Evolutionary conservation across 1,284 basidiomycete species (phyloP), one percentile per base, ranked within the genome.

Genomic region (Dichomitus squalens): DNA sequence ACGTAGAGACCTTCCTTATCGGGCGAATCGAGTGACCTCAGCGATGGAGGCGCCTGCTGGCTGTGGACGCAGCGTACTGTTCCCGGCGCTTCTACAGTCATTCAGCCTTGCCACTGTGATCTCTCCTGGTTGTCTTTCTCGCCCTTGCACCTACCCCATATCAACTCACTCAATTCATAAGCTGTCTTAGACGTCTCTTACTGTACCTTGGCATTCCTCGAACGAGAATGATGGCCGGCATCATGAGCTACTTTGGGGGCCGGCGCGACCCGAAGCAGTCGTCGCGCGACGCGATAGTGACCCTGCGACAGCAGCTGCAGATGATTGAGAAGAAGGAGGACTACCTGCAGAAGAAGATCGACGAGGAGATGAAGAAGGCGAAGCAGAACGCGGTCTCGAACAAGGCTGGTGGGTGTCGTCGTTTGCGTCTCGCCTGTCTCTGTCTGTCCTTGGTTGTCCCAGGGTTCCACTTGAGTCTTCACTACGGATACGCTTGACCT

Each of bases 251-350:
- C 78, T 92, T 93, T 71, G 86, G 85, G 23, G 87, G 86, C 44
- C 82, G 85, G 66, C 86, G 86, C 71, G 91, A 95, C 72, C 79
- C 90, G 33, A 92, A 91, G 72, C 85, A 88, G 73, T 79, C 85
- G 34, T 87, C 93, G 34, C 83, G 93, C 66, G 91, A 95, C 71
- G 91, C 95, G 47, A 96, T 96, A 72, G 90, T 96, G 59, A 81
- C 78, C 33, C 80, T 96, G 66, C 84, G 95, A 67, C 88, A 94
- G 75, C 92, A 95, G 72, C 82, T 96, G 61, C 86, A 96, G 75
- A 92, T 98, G 87, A 88, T 99, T 66, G 95, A 98, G 84, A 99
- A 98, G 93, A 98, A 98, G 82, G 97, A 99, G 79, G 96, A 98
- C 75, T 83, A 93, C 75, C 79, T 98, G 64, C 89, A 92, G 81